Evolutionary conservation across 495 filamentous ascomycete genomes (phyloP).

Genomic region (Aspergillus ellipticus): DNA sequence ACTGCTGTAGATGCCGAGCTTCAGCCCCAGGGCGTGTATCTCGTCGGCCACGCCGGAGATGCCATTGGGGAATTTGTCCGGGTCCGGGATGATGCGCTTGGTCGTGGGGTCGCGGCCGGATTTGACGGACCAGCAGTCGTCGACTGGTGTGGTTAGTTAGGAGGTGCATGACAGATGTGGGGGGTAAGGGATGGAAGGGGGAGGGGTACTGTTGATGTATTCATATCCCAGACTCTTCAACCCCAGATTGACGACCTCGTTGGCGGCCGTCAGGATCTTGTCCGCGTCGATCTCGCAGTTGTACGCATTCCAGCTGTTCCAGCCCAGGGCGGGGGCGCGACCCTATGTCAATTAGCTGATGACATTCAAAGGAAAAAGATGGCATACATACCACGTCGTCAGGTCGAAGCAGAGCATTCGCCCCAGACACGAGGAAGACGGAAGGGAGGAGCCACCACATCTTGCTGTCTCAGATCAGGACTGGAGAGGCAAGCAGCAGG

Average conservation of each 20-base stretch:
- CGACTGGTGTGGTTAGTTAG: conserved; percentile 27
- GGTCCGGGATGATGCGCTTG: conserved; percentile 51
- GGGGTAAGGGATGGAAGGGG: too few species aligned
- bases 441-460: not conserved
- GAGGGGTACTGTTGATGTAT: conserved; percentile 57
- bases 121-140: conserved; percentile 64
- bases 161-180: too few species aligned
- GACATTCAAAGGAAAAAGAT: not conserved
- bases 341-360: conserved; percentile 21
- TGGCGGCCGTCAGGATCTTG: conserved; percentile 50
- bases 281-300: conserved; percentile 52
- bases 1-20: conserved; percentile 63
- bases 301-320: conserved; percentile 61
- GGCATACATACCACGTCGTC: not conserved
- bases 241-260: conserved; percentile 47
- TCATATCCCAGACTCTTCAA: conserved; percentile 63
- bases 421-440: not conserved
- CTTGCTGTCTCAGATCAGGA: not conserved
- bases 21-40: conserved; percentile 58
- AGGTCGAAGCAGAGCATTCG: not conserved
- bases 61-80: conserved; percentile 57
- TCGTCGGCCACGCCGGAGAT: conserved; percentile 54
- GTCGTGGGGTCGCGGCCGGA: conserved; percentile 43
- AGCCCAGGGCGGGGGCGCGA: conserved; percentile 54
- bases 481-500: too few species aligned